A percentile compares a stretch with the other conserved stretches of the same genome.
phyloP scores from a whole-genome alignment of 495 filamentous ascomycete genomes.

The Copromyces sp. region DNA sequence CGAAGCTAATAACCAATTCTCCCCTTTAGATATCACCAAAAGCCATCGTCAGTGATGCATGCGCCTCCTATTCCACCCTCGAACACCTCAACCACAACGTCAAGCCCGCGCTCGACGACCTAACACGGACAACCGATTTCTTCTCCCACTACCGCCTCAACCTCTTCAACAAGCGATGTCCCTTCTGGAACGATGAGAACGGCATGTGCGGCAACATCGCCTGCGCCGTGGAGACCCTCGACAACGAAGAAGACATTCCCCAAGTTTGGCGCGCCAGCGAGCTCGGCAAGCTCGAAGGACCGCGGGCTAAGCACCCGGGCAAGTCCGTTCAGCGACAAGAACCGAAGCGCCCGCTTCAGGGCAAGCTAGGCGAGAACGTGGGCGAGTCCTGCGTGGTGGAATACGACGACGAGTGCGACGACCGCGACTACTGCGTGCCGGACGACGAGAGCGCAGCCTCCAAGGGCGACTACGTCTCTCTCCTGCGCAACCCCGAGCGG shows the following conservation, averaged over 20 bases:
- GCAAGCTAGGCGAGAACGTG: slow-evolving; percentile 72
- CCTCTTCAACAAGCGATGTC: slow-evolving; percentile 90
- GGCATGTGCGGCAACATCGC: slow-evolving; percentile 97
- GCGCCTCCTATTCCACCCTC: slow-evolving; percentile 83
- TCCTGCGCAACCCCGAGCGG: slow-evolving; percentile 87
- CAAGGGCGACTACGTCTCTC: slow-evolving; percentile 92
- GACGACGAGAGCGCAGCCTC: slow-evolving; percentile 80
- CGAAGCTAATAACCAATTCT: slow-evolving; percentile 22
- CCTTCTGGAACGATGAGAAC: slow-evolving; percentile 89
- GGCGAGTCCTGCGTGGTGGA: slow-evolving; percentile 95
- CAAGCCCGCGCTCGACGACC: slow-evolving; percentile 65
- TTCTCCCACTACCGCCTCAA: slow-evolving; percentile 96
- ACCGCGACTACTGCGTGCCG: slow-evolving; percentile 92
- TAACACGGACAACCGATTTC: slow-evolving; percentile 87
- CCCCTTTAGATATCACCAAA: slow-evolving; percentile 42
- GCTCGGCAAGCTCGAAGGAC: slow-evolving; percentile 85
- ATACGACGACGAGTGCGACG: slow-evolving; percentile 96
- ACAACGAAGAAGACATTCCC: slow-evolving; percentile 90
- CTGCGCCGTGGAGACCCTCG: slow-evolving; percentile 92
- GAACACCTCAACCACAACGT: slow-evolving; percentile 72
- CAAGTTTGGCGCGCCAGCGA: slow-evolving; percentile 84
- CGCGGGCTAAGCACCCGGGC: slow-evolving; percentile 78
- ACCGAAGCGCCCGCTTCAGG: slow-evolving; percentile 65
- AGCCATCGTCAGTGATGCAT: slow-evolving; percentile 70
- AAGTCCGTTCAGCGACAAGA: slow-evolving; percentile 58